These are phyloP conservation scores for Wickerhamiella allomyrinae DNA, from an alignment of 805 yeast species.

Conservation along the genomic window DNA sequence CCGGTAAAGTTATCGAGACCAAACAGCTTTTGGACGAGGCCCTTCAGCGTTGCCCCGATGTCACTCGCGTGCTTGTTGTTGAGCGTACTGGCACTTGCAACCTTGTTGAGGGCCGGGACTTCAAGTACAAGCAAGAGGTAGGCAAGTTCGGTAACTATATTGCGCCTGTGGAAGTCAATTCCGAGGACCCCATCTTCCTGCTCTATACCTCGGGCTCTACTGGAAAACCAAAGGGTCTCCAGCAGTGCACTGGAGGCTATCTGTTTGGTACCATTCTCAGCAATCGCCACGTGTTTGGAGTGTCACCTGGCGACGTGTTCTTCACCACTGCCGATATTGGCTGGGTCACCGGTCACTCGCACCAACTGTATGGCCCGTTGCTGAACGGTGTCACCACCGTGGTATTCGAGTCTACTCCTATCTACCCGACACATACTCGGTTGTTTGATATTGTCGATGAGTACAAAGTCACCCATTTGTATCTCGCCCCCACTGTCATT, in stretches of 20 bases:
- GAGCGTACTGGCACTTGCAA: slow-evolving; percentile 57
- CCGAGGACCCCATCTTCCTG: slow-evolving; percentile 74
- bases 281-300: slow-evolving; percentile 62
- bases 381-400: slow-evolving; percentile 63
- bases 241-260: slow-evolving; percentile 70
- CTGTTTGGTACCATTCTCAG: slow-evolving; percentile 59
- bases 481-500: slow-evolving; percentile 91
- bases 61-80: slow-evolving; percentile 54
- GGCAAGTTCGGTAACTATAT: slow-evolving; percentile 50
- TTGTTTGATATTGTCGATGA: slow-evolving; percentile 80
- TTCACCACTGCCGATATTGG: slow-evolving; percentile 88
- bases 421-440: slow-evolving; percentile 67
- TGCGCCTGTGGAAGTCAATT: slow-evolving; percentile 59
- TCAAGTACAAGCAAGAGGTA: slow-evolving; percentile 64
- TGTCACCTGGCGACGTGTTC: slow-evolving; percentile 56
- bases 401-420: slow-evolving; percentile 79
- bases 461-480: slow-evolving; percentile 78
- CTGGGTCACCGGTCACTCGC: slow-evolving; percentile 84
- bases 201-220: slow-evolving; percentile 80
- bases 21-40: slow-evolving; percentile 78
- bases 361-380: slow-evolving; percentile 71
- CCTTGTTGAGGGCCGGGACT: slow-evolving; percentile 44
- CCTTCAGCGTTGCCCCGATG: slow-evolving; percentile 47
- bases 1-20: slow-evolving; percentile 67
- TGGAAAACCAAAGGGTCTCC: slow-evolving; percentile 80